These are phyloP conservation scores for Rauvolfia tetraphylla DNA, from an alignment of 257 asterid genomes.

Conservation along the genomic window DNA sequence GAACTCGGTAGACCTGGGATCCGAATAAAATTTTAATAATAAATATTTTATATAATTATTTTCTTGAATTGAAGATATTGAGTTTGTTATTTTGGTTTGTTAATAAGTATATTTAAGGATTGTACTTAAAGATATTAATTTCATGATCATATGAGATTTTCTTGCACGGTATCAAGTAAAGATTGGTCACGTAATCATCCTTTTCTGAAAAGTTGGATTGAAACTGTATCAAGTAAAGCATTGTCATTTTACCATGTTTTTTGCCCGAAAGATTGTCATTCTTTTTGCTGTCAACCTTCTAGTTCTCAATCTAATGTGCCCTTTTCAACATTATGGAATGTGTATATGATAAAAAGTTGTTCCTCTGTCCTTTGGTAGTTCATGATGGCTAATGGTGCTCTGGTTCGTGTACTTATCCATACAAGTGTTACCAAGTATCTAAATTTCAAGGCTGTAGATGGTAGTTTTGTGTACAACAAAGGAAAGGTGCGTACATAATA, in stretches of 20 bases:
- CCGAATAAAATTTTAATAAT: no score
- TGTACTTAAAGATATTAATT: no score
- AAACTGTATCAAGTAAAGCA: neutral
- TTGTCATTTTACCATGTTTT: neutral
- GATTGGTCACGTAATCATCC: neutral
- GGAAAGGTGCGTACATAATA: slow-evolving; percentile 62
- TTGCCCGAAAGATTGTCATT: neutral
- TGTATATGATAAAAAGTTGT: slow-evolving; percentile 4
- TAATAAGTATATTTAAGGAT: no score
- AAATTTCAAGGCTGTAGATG: slow-evolving; percentile 98
- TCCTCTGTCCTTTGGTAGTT: slow-evolving; percentile 42
- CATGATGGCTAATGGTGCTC: slow-evolving; percentile 96
- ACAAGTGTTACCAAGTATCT: slow-evolving; percentile 93
- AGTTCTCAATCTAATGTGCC: neutral
- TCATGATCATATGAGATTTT: neutral
- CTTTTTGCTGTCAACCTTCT: neutral
- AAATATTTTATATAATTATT: no score
- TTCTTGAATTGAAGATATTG: no score
- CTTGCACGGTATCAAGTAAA: neutral
- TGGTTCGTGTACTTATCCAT: slow-evolving; percentile 93
- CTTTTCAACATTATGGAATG: neutral
- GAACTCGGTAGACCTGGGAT: no score
- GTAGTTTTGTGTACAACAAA: slow-evolving; percentile 94
- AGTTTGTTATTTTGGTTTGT: no score
- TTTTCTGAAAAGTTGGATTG: neutral